These are phyloP conservation scores for Isoetes taiwanensis DNA, from an alignment of 75 land plant species.

Conservation along the genomic window DNA sequence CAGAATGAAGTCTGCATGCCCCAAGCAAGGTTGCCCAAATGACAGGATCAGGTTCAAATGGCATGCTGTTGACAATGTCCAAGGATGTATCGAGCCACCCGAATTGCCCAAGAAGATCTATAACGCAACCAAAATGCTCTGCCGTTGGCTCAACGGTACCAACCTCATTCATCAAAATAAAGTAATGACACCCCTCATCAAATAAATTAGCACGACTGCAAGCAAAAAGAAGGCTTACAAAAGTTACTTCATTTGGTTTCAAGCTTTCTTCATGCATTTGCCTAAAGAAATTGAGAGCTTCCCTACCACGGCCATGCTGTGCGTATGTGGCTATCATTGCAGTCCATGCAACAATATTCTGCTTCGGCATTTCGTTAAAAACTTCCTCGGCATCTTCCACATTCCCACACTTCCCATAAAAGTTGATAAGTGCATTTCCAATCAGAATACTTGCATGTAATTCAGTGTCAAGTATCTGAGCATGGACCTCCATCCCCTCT, in stretches of 20 bases:
- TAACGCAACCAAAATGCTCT: conserved; percentile 10
- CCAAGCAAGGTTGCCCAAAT: conserved; percentile 9
- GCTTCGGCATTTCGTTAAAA: not conserved
- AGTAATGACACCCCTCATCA: not conserved
- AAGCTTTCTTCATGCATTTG: not conserved
- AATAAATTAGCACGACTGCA: not conserved
- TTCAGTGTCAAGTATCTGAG: not conserved
- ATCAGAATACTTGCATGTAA: not conserved
- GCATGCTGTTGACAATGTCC: conserved; percentile 12
- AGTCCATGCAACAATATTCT: not conserved
- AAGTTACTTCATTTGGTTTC: not conserved
- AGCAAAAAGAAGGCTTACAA: too few relatives aligned
- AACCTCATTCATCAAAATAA: not conserved
- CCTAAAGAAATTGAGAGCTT: not conserved
- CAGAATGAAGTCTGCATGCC: conserved; percentile 7
- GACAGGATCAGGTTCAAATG: conserved; percentile 7
- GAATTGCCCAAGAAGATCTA: conserved; percentile 10
- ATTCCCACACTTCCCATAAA: conserved; percentile 9
- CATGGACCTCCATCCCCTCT: not conserved
- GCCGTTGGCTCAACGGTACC: not conserved
- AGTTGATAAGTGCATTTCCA: conserved; percentile 5
- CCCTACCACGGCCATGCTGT: not conserved
- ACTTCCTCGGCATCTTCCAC: not conserved
- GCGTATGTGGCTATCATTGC: conserved; percentile 8
- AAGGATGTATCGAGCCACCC: not conserved